Percentiles rank a stretch among this genome's conserved stretches.
phyloP scores from a whole-genome alignment of 352 stramenopile genomes.

The Pythium brachiatum region DNA sequence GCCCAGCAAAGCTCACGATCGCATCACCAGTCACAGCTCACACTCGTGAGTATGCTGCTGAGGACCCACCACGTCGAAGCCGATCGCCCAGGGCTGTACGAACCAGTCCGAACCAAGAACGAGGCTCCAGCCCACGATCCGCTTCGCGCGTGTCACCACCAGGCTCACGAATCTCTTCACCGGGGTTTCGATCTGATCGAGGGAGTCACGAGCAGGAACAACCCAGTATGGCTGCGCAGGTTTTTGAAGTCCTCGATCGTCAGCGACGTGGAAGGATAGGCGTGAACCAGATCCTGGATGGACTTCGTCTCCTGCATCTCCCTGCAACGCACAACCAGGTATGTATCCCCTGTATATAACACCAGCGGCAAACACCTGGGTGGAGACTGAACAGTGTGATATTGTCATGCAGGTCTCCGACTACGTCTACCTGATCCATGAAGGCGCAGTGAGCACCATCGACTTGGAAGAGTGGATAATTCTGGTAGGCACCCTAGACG shows the following conservation, averaged over 20 bases:
- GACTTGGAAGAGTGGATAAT: slow-evolving; percentile 66
- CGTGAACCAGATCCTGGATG: slow-evolving; percentile 54
- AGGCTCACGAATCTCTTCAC: slow-evolving; percentile 15
- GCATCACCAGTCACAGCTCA: slow-evolving; percentile 1
- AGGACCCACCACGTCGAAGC: neutral
- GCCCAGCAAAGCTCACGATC: slow-evolving; percentile 2
- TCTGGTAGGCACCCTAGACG: slow-evolving; percentile 60
- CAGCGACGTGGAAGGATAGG: slow-evolving; percentile 41
- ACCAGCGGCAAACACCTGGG: too few relatives aligned
- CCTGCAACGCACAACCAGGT: slow-evolving; percentile 72
- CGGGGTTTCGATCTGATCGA: slow-evolving; percentile 11
- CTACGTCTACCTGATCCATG: slow-evolving; percentile 74
- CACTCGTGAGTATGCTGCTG: neutral
- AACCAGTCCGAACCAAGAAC: slow-evolving; percentile 3
- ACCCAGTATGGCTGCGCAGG: slow-evolving; percentile 38
- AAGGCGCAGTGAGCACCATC: slow-evolving; percentile 52
- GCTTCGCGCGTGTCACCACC: slow-evolving; percentile 6
- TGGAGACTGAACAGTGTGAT: neutral
- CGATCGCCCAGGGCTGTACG: neutral
- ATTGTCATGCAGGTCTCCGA: slow-evolving; percentile 47
- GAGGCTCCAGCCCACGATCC: neutral
- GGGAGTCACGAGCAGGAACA: slow-evolving; percentile 5
- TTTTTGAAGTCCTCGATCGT: slow-evolving; percentile 58
- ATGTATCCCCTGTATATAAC: neutral
- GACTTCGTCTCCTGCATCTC: slow-evolving; percentile 45